These are phyloP conservation scores for Triticum timopheevii DNA, from an alignment of 176 grass and related monocot genomes.

Conservation along the genomic window DNA sequence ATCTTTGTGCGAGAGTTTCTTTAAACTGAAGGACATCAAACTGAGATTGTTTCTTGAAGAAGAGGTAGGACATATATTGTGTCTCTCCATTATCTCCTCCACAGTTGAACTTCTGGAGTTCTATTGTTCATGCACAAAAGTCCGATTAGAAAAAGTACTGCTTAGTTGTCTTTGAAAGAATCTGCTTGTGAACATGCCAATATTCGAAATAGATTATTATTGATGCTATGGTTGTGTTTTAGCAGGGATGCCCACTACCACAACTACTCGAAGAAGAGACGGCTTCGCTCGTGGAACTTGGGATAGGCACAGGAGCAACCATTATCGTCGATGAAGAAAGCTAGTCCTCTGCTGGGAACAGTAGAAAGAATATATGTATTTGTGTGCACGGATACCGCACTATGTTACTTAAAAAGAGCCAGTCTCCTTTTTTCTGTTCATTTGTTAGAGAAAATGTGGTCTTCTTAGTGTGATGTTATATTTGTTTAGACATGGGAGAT, in stretches of 20 bases:
- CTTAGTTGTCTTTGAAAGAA: background rate
- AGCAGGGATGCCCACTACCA: slow-evolving; percentile 65
- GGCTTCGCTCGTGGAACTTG: slow-evolving; percentile 66
- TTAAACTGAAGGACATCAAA: slow-evolving; percentile 83
- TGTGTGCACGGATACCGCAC: background rate
- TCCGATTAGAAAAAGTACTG: background rate
- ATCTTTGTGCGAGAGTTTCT: slow-evolving; percentile 81
- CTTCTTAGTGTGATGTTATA: background rate
- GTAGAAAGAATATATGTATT: background rate
- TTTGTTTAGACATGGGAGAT: no score
- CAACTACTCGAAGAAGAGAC: slow-evolving; percentile 74
- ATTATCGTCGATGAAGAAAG: slow-evolving; percentile 83
- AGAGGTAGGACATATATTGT: slow-evolving; percentile 49
- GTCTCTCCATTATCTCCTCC: background rate
- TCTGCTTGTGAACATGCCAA: background rate
- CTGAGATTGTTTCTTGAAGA: slow-evolving; percentile 78
- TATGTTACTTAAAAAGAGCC: background rate
- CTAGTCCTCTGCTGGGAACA: slow-evolving; percentile 31
- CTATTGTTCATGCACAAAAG: background rate
- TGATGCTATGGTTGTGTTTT: background rate
- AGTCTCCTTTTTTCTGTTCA: background rate
- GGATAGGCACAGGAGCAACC: slow-evolving; percentile 51
- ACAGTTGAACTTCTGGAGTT: background rate
- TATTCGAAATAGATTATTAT: background rate
- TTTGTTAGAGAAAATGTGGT: background rate